Base-by-base conservation (phyloP, 2,329 filamentous ascomycete species). In the Trichoderma sp. region DNA sequence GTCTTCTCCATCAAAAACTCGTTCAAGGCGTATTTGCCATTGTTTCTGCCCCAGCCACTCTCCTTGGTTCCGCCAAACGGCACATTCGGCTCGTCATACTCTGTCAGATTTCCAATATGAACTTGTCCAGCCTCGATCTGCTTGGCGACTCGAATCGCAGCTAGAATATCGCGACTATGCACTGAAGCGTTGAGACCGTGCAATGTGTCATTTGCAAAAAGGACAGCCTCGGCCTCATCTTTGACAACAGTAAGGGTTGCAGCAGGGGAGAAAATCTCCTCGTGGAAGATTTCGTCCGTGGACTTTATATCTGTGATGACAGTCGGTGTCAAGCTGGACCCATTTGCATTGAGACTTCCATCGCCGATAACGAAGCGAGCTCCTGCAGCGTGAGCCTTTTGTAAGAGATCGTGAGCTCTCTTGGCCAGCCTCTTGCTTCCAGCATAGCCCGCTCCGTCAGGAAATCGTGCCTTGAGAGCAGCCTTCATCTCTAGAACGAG, bases 151-250 rank as follows among this genome's bases (percentile, higher is more conserved):
- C 84, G 79, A 70, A 91, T 75, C 0, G 83, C 88, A 19, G 81
- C 80, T 57, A 82, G 78, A 69, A 94, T 78, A 75, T 92, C 87
- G 73, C 85, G 81, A 0, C 91, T 93, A 76, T 92, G 94, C 1
- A 95, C 86, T 0, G 91, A 85, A 3, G 87, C 85, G 2, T 83
- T 83, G 1, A 95, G 85, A 1, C 92, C 92, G 76, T 93, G 94
- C 67, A 92, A 89, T 2, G 90, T 92, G 73, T 94, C 90, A 75
- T 95, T 95, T 8, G 91, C 91, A 24, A 94, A 80, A n/a, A 83
- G 79, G n/a, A 94, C 77, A 0, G 91, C 92, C 71, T 93, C 89
- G 29, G 91, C 89, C 29, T 91, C 89, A 3, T 78, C 82, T 5
- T 87, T 82, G 24, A 93, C 84, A 21, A 85, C 82, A n/a, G 89